phyloP scores from a whole-genome alignment of 768 basidiomycete genomes.

The Clathrus columnatus region DNA sequence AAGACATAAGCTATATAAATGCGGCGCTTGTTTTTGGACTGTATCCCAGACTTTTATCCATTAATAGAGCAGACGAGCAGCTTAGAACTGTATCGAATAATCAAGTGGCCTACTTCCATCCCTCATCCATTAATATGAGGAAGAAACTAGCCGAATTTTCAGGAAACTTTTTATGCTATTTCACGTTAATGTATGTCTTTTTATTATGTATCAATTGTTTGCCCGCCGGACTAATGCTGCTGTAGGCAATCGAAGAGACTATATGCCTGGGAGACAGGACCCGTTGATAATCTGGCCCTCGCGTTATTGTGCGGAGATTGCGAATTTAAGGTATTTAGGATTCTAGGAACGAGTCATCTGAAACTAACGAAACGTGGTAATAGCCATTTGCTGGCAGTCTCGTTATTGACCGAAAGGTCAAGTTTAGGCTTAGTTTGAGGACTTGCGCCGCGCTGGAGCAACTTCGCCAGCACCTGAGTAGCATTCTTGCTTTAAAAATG shows the following conservation, averaged over 20 bases:
- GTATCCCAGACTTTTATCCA: slow-evolving; percentile 79
- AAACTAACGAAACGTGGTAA: background rate
- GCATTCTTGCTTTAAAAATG: slow-evolving; percentile 57
- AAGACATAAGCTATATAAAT: slow-evolving; percentile 56
- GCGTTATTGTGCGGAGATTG: slow-evolving; percentile 82
- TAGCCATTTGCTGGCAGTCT: slow-evolving; percentile 67
- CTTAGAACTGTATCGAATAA: slow-evolving; percentile 79
- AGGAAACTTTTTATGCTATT: slow-evolving; percentile 69
- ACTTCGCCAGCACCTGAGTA: slow-evolving; percentile 55
- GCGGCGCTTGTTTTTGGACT: slow-evolving; percentile 80
- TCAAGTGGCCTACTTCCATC: slow-evolving; percentile 73
- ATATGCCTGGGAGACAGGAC: slow-evolving; percentile 90
- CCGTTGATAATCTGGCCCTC: slow-evolving; percentile 76
- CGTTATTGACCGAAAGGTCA: slow-evolving; percentile 79
- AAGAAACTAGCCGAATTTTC: slow-evolving; percentile 60
- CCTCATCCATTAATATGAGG: slow-evolving; percentile 85
- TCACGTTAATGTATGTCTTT: slow-evolving; percentile 69
- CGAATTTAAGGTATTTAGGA: slow-evolving; percentile 81
- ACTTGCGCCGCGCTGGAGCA: slow-evolving; percentile 71
- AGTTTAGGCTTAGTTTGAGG: slow-evolving; percentile 60
- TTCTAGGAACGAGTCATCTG: too few relatives aligned
- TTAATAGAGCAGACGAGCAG: slow-evolving; percentile 54
- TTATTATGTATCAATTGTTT: background rate
- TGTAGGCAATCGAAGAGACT: slow-evolving; percentile 86
- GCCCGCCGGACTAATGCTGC: slow-evolving; percentile 12